Percentiles rank a stretch among this genome's conserved stretches.
These are phyloP conservation scores for Tuber aestivum DNA, from an alignment of 495 filamentous ascomycete genomes.

Conservation along the genomic window DNA sequence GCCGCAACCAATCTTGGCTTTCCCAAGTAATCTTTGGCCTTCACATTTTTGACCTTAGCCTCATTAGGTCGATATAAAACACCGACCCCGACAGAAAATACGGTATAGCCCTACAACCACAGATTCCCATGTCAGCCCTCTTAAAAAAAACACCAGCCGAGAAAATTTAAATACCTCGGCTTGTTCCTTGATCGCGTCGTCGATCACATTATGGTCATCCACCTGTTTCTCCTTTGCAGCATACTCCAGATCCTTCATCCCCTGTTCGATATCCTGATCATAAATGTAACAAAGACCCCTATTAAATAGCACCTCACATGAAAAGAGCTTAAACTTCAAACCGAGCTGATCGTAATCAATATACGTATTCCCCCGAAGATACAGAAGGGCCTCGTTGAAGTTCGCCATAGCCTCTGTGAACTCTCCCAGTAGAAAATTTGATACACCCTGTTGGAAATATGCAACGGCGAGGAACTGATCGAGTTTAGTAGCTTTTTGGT, in stretches of 20 bases:
- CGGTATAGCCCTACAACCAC: slow-evolving; percentile 75
- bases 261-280: slow-evolving; percentile 78
- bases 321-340: slow-evolving; percentile 91
- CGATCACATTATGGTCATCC: slow-evolving; percentile 92
- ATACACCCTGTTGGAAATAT: slow-evolving; percentile 98
- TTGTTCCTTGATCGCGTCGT: slow-evolving; percentile 88
- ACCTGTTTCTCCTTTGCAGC: slow-evolving; percentile 95
- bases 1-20: slow-evolving; percentile 90
- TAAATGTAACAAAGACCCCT: slow-evolving; percentile 97
- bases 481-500: slow-evolving; percentile 78
- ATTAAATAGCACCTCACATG: slow-evolving; percentile 98
- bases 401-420: slow-evolving; percentile 97
- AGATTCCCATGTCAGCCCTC: slow-evolving; percentile 20
- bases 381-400: slow-evolving; percentile 96
- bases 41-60: slow-evolving; percentile 96
- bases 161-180: slow-evolving; percentile 61
- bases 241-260: slow-evolving; percentile 84
- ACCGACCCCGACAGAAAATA: slow-evolving; percentile 97
- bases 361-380: slow-evolving; percentile 88
- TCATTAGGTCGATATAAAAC: slow-evolving; percentile 92
- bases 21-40: slow-evolving; percentile 93
- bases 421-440: slow-evolving; percentile 94
- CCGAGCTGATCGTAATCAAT: slow-evolving; percentile 99
- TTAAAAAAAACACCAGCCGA: not conserved
- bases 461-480: slow-evolving; percentile 95